phyloP scores from a whole-genome alignment of 1,284 basidiomycete genomes.

The Neolentinus lepideus region DNA sequence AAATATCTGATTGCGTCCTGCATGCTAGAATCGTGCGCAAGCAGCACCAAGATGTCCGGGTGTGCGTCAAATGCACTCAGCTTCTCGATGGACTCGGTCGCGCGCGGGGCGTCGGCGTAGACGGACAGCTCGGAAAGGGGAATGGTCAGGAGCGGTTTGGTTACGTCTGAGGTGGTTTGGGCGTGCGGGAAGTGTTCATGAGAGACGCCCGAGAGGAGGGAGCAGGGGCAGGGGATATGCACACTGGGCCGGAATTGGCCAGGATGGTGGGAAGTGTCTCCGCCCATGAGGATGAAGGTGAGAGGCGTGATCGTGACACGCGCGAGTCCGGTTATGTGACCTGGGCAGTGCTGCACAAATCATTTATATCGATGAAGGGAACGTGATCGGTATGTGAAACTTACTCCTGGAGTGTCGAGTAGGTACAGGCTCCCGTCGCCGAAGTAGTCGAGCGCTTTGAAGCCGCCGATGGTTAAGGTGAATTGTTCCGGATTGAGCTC shows the following conservation, averaged over 20 bases:
- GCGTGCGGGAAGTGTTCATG: slow-evolving; percentile 5
- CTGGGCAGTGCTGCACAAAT: slow-evolving; percentile 4
- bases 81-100: slow-evolving; percentile 8
- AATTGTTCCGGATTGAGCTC: slow-evolving; percentile 11
- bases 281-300: slow-evolving; percentile 16
- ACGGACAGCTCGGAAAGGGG: slow-evolving; percentile 8
- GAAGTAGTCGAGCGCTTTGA: slow-evolving; percentile 14
- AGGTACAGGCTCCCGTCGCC: slow-evolving; percentile 18
- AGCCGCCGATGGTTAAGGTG: slow-evolving; percentile 12
- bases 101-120: slow-evolving; percentile 7
- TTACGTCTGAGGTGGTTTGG: slow-evolving; percentile 7
- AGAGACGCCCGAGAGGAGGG: slow-evolving; percentile 5
- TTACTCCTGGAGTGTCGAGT: slow-evolving; percentile 15
- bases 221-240: slow-evolving; percentile 11
- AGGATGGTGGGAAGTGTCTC: slow-evolving; percentile 16
- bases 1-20: slow-evolving; percentile 9
- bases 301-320: slow-evolving; percentile 13
- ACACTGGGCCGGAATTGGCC: slow-evolving; percentile 15
- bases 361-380: neutral
- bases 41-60: slow-evolving; percentile 14
- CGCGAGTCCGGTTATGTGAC: slow-evolving; percentile 16
- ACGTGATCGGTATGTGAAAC: neutral
- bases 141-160: slow-evolving; percentile 4
- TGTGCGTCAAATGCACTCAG: slow-evolving; percentile 14
- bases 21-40: slow-evolving; percentile 13